Evolutionary conservation across 1,284 basidiomycete genomes (phyloP).

Genomic region (Boletellus deceptivus): DNA sequence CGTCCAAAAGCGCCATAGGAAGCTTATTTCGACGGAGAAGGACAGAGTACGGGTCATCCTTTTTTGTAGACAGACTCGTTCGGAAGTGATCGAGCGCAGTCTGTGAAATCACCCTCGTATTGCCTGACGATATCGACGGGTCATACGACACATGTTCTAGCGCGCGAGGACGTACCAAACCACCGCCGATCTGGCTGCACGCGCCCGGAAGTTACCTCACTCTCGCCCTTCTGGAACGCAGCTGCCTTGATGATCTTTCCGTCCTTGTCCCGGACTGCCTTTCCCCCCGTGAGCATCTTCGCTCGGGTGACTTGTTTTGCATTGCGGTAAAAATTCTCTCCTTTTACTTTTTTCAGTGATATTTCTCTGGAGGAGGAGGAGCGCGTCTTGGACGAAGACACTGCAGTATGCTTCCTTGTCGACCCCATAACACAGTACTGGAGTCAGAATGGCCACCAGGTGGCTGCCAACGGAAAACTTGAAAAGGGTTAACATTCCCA

Average conservation of each 20-base stretch:
- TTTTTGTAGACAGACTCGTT: conserved; percentile 77
- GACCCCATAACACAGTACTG: conserved; percentile 49
- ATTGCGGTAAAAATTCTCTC: conserved; percentile 93
- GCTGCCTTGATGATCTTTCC: conserved; percentile 91
- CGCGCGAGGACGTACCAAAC: conserved; percentile 71
- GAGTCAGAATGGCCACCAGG: no score
- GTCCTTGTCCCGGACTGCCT: conserved; percentile 83
- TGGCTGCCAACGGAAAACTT: no score
- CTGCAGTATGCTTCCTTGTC: conserved; percentile 43
- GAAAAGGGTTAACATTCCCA: conserved; percentile 12
- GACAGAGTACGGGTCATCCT: conserved; percentile 93
- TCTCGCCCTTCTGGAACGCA: conserved; percentile 89
- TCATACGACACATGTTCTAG: not conserved
- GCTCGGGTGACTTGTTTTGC: conserved; percentile 79
- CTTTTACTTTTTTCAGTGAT: conserved; percentile 74
- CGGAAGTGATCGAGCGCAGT: conserved; percentile 93
- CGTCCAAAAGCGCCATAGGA: conserved; percentile 90
- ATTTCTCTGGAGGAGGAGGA: conserved; percentile 52
- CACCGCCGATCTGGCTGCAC: conserved; percentile 92
- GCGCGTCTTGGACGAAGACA: conserved; percentile 45
- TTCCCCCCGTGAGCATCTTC: conserved; percentile 90
- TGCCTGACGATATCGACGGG: conserved; percentile 53
- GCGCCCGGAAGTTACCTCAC: conserved; percentile 82
- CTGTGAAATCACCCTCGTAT: conserved; percentile 98
- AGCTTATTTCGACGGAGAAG: conserved; percentile 89